Percentiles rank a stretch among this genome's conserved stretches.
These are phyloP conservation scores for Cutaneotrichosporon sp. DNA, from an alignment of 1,284 basidiomycete genomes.

Conservation along the genomic window DNA sequence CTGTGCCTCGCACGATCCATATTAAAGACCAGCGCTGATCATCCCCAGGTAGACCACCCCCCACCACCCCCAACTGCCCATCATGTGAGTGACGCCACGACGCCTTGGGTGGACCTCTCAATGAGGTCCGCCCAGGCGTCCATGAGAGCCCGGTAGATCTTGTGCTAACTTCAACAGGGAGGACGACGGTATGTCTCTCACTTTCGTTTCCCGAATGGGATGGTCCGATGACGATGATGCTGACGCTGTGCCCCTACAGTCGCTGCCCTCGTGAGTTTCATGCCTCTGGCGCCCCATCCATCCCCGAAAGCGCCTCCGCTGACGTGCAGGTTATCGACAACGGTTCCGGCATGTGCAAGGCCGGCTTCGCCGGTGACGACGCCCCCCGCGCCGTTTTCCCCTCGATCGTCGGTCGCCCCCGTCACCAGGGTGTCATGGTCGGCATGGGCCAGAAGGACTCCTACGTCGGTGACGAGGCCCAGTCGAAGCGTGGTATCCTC, in stretches of 20 bases:
- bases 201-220: neutral
- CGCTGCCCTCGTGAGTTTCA: constrained; percentile 43
- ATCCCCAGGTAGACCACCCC: constrained; percentile 16
- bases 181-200: constrained; percentile 43
- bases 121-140: too few relatives aligned
- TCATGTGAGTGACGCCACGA: constrained; percentile 8
- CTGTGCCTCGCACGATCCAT: constrained; percentile 5
- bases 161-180: constrained; percentile 37
- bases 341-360: constrained; percentile 90
- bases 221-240: neutral
- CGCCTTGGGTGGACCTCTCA: too few relatives aligned
- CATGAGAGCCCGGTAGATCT: neutral
- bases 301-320: constrained; percentile 1
- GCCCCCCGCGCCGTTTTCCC: constrained; percentile 75
- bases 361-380: constrained; percentile 79
- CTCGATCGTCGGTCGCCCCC: constrained; percentile 88
- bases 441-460: constrained; percentile 86
- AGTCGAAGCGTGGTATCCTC: constrained; percentile 93
- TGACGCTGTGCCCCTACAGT: constrained; percentile 28
- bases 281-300: neutral
- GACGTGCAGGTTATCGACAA: constrained; percentile 70
- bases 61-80: constrained; percentile 6
- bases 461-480: constrained; percentile 88
- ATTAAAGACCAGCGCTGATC: neutral
- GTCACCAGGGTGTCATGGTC: constrained; percentile 91